These are phyloP conservation scores for Viola odorata DNA, from an alignment of 345 rosid genomes.

Conservation along the genomic window DNA sequence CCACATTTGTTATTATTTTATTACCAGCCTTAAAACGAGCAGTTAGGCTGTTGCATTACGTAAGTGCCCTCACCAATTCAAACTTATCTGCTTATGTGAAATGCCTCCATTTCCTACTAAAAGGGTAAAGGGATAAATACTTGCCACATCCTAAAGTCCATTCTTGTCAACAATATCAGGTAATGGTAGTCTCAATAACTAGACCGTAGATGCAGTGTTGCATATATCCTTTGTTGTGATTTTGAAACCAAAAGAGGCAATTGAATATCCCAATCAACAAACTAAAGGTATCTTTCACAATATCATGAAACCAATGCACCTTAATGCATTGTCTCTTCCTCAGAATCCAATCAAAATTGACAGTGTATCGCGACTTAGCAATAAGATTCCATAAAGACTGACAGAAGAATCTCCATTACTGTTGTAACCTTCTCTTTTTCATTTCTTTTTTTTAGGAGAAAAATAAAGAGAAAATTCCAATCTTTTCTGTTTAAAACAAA, in stretches of 20 bases:
- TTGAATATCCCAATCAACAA: no score
- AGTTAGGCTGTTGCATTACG: constrained; percentile 23
- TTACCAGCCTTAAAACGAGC: constrained; percentile 32
- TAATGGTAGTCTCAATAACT: no score
- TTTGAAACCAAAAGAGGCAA: no score
- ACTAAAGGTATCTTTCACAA: no score
- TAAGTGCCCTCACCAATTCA: constrained; percentile 20
- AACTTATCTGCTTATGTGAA: not conserved
- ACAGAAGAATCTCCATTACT: constrained; percentile 63
- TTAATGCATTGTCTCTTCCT: no score
- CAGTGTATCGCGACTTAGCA: no score
- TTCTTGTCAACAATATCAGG: not conserved
- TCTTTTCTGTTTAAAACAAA: constrained; percentile 32
- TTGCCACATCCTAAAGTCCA: no score
- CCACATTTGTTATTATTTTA: constrained; percentile 32
- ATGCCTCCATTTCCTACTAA: not conserved
- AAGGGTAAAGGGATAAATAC: not conserved
- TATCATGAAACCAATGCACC: no score
- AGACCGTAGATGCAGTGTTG: no score
- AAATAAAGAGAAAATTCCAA: constrained; percentile 20
- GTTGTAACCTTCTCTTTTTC: constrained; percentile 37
- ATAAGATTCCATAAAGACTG: constrained; percentile 19
- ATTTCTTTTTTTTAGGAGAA: constrained; percentile 18
- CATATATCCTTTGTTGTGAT: no score
- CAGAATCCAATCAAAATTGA: no score